Evolutionary conservation across 768 basidiomycete genomes (phyloP).

Genomic region (Suillus placidus): DNA sequence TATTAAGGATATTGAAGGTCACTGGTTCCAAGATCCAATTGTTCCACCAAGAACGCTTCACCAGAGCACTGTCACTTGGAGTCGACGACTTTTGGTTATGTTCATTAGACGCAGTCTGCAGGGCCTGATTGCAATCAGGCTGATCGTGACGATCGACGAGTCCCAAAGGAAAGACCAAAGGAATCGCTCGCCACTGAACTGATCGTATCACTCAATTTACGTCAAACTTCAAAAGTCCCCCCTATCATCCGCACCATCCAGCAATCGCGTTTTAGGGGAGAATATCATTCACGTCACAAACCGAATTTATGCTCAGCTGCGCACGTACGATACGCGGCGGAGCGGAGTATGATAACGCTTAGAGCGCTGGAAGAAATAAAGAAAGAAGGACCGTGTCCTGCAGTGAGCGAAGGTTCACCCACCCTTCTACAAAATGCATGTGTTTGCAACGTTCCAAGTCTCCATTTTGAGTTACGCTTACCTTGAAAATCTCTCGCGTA

Average conservation of each 20-base stretch:
- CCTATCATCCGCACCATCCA: neutral
- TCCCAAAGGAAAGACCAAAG: neutral
- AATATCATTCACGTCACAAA: constrained; percentile 4
- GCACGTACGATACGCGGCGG: constrained; percentile 1
- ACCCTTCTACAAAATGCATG: neutral
- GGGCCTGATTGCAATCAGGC: neutral
- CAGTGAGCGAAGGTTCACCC: neutral
- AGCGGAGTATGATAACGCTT: constrained; percentile 7
- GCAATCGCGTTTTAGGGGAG: constrained; percentile 1
- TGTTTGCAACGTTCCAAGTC: constrained; percentile 5
- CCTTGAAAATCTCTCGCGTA: neutral
- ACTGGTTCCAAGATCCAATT: neutral
- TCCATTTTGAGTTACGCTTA: neutral
- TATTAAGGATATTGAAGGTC: neutral
- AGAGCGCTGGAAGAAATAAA: neutral
- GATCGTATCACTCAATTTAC: neutral
- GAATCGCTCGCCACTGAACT: neutral
- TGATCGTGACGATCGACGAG: neutral
- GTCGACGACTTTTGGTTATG: neutral
- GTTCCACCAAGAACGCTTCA: neutral
- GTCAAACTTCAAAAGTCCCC: neutral
- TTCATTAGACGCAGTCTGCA: neutral
- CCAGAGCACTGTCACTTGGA: neutral
- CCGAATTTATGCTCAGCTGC: neutral
- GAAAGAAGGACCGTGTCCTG: neutral